phyloP scores from a whole-genome alignment of 148 eudicot genomes.

The Spergularia marina region DNA sequence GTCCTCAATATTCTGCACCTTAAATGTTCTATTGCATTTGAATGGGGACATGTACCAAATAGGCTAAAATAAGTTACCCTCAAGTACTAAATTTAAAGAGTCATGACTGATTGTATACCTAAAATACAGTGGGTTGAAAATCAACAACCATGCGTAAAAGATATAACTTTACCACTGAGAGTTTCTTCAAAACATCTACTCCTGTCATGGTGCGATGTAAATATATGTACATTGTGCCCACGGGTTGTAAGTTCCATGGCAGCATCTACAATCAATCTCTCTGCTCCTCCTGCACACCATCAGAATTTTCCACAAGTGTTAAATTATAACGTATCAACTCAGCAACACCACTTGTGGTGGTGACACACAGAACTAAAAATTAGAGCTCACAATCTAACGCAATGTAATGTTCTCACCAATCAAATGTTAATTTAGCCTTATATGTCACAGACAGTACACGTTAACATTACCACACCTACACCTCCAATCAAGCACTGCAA shows the following conservation, averaged over 20 bases:
- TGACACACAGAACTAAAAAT: no score
- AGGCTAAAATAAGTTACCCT: no score
- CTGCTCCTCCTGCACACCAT: constrained; percentile 77
- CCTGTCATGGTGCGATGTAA: constrained; percentile 86
- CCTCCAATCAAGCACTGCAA: neutral
- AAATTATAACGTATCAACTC: no score
- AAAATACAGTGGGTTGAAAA: neutral
- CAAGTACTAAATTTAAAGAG: no score
- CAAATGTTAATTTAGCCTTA: neutral
- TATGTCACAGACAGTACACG: neutral
- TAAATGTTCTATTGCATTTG: no score
- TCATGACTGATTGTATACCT: neutral
- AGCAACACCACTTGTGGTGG: no score
- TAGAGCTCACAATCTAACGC: no score
- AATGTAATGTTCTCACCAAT: neutral
- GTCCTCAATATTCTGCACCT: no score
- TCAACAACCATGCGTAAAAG: neutral
- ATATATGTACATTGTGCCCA: constrained; percentile 81
- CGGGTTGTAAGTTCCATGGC: constrained; percentile 76
- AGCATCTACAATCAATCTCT: constrained; percentile 95
- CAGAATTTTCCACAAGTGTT: neutral
- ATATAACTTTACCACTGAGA: constrained; percentile 45
- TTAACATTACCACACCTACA: neutral
- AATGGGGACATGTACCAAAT: no score
- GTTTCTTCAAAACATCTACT: constrained; percentile 93